These are phyloP conservation scores for Microbotryum saponariae DNA, from an alignment of 1,284 basidiomycete species.

Conservation along the genomic window DNA sequence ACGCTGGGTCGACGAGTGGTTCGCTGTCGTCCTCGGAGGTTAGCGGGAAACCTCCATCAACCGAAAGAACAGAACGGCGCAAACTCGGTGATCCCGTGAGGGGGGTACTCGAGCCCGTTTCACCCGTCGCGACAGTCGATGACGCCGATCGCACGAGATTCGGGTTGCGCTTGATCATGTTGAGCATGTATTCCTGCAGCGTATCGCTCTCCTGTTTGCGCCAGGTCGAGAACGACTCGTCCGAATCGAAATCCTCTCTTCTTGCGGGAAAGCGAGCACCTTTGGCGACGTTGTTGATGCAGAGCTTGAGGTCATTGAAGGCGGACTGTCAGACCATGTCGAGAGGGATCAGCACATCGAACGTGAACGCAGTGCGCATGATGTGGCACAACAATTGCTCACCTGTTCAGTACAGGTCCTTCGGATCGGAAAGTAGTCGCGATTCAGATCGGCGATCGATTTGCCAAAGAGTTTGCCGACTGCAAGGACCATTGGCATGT, in stretches of 20 bases:
- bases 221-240: slow-evolving; percentile 77
- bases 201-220: slow-evolving; percentile 71
- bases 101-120: background rate
- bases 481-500: slow-evolving; percentile 67
- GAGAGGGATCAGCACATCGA: background rate
- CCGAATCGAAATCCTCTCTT: slow-evolving; percentile 73
- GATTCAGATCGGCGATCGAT: slow-evolving; percentile 57
- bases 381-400: slow-evolving; percentile 19
- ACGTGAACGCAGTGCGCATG: slow-evolving; percentile 26
- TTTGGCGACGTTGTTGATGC: slow-evolving; percentile 82
- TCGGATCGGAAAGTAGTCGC: slow-evolving; percentile 63
- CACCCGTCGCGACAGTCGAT: slow-evolving; percentile 1
- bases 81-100: background rate
- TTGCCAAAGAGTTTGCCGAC: slow-evolving; percentile 70
- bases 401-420: slow-evolving; percentile 73
- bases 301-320: slow-evolving; percentile 75
- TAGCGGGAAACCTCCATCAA: slow-evolving; percentile 37
- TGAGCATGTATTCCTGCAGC: slow-evolving; percentile 78
- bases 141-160: slow-evolving; percentile 53
- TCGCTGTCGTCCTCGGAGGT: slow-evolving; percentile 43
- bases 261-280: slow-evolving; percentile 68
- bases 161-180: slow-evolving; percentile 79
- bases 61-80: slow-evolving; percentile 34
- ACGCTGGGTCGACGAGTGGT: slow-evolving; percentile 43
- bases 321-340: slow-evolving; percentile 53